These are phyloP conservation scores for Melampsora allii-populina DNA, from an alignment of 1,284 basidiomycete genomes.

Conservation along the genomic window DNA sequence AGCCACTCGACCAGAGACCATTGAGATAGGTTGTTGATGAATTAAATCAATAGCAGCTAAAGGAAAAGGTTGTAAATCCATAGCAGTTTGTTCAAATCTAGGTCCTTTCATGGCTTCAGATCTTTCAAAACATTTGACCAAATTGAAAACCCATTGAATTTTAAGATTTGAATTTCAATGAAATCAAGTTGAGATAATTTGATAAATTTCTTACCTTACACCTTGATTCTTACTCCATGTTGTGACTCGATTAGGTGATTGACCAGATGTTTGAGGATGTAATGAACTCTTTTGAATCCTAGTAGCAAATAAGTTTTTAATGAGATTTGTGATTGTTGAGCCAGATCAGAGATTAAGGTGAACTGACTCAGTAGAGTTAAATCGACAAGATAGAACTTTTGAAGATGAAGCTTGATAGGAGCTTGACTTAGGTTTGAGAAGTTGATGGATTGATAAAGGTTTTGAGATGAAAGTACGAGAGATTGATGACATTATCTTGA, in stretches of 20 bases:
- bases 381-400: neutral
- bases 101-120: constrained; percentile 59
- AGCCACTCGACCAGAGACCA: constrained; percentile 75
- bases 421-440: neutral
- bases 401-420: neutral
- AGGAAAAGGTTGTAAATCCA: constrained; percentile 84
- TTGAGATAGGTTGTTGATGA: constrained; percentile 73
- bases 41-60: constrained; percentile 87
- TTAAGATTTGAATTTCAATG: neutral
- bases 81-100: constrained; percentile 84
- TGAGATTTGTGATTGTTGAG: neutral
- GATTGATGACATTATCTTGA: no score
- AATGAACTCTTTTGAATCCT: neutral
- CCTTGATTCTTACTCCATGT: constrained; percentile 10
- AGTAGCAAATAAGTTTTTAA: neutral
- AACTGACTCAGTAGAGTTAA: neutral
- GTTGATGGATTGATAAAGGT: neutral
- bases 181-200: neutral
- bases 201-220: neutral
- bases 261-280: neutral
- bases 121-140: constrained; percentile 44
- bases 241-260: constrained; percentile 2
- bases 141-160: neutral
- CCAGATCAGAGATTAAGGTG: neutral
- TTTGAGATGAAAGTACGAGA: no score